Base-by-base conservation (phyloP, 495 filamentous ascomycete species). In the Ascodesmis nigricans region DNA sequence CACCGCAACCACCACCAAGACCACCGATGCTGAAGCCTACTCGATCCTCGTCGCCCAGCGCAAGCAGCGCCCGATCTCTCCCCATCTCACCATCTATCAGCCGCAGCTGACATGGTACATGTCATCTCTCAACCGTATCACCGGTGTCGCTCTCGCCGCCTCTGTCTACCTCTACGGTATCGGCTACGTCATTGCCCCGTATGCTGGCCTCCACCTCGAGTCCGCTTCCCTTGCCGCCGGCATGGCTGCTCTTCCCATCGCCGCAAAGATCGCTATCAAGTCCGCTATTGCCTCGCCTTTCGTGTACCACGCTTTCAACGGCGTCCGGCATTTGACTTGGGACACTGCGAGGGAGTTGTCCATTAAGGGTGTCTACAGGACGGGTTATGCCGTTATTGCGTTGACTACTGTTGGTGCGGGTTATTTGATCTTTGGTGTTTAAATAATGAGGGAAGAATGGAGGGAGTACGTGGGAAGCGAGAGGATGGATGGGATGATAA, bases 61-160 rank as follows among this genome's bases (percentile, higher is more conserved):
- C 45, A 71, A 73, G 38, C 51, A 61, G 47, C 90, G 87, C 30
- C 87, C 87, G 45, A 65, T 90, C 40, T 63, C 80, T 23, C 87
- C 87, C 27, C 84, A 99, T 54, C 70, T 99, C 34, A 48, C 56
- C 40, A 83, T 91, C 67, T 99, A 95, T 68, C 63, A 69, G 44
- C 74, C 75, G 41, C 75, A 78, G 58, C 74, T 95, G 50, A 83
- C 82, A 35, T 92, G 76, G 76, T 72, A 75, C 52, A 50, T 53
- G 34, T 79, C 72, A 36, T 58, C 50, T 34, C 59, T 77, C 55
- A 73, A 79, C 64, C 79, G 87, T 47, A 65, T 95, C 60, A 82
- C 78, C 10, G 87, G 81, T 40, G 44, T 62, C 40, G 49, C 61
- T 38, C 60, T 93, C 44, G 73, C 71, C 46, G 75, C 75, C 36